phyloP scores from a whole-genome alignment of 352 stramenopile species.

The Globisporangium carolinianum region DNA sequence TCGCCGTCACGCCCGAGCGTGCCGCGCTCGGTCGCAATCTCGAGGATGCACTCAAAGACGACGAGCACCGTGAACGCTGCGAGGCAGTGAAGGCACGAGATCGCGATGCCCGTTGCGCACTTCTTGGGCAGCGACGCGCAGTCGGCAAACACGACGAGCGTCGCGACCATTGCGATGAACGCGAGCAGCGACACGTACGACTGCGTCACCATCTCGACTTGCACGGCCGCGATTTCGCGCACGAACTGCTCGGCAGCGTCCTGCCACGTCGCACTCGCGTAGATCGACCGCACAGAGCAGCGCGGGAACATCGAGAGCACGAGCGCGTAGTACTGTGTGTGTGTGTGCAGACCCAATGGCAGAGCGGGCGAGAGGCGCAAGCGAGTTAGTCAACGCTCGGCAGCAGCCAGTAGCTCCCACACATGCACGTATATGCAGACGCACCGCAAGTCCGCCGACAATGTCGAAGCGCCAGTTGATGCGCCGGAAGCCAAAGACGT shows the following conservation, averaged over 20 bases:
- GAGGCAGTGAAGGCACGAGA: constrained; percentile 54
- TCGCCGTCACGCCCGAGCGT: constrained; percentile 55
- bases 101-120: constrained; percentile 32
- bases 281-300: constrained; percentile 75
- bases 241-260: constrained; percentile 37
- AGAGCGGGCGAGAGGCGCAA: no score
- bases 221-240: constrained; percentile 41
- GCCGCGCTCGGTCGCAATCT: constrained; percentile 58
- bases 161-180: constrained; percentile 48
- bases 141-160: constrained; percentile 64
- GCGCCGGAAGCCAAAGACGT: constrained; percentile 86
- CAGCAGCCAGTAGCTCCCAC: neutral
- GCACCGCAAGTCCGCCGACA: constrained; percentile 77
- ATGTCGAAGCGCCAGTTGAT: constrained; percentile 93
- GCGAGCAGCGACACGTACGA: constrained; percentile 73
- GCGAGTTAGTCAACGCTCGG: no score
- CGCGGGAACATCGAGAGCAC: constrained; percentile 91
- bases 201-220: constrained; percentile 63
- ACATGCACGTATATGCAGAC: constrained; percentile 4
- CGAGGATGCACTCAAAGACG: constrained; percentile 74
- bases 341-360: neutral
- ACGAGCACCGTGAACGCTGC: constrained; percentile 69
- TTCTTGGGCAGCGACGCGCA: constrained; percentile 61
- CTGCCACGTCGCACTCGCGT: constrained; percentile 41
- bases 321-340: constrained; percentile 82